These are phyloP conservation scores for Avena atlantica DNA, from an alignment of 176 grass and related monocot genomes.

Conservation along the genomic window DNA sequence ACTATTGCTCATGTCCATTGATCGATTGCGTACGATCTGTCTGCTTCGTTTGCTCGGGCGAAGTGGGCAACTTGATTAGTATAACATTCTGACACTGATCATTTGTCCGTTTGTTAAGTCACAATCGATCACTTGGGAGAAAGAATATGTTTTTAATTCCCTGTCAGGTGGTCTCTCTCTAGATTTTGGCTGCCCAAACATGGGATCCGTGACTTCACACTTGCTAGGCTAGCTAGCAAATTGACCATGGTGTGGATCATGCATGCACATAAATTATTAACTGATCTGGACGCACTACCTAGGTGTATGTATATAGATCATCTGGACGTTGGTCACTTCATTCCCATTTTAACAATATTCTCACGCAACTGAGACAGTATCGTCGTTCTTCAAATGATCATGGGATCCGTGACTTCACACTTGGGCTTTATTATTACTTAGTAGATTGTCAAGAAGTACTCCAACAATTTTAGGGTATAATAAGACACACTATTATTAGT, in stretches of 20 bases:
- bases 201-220: constrained; percentile 48
- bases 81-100: neutral
- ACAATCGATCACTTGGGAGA: constrained; percentile 26
- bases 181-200: constrained; percentile 32
- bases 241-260: constrained; percentile 2
- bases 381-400: too few relatives aligned
- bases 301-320: too few relatives aligned
- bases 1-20: neutral
- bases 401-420: too few relatives aligned
- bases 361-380: neutral
- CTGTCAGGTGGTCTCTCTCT: constrained; percentile 38
- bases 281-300: neutral
- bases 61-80: neutral
- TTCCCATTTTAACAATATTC: neutral
- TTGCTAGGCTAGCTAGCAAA: constrained; percentile 1
- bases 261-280: constrained; percentile 43
- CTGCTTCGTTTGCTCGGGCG: neutral
- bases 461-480: too few relatives aligned
- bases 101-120: constrained; percentile 35
- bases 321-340: neutral
- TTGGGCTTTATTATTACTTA: too few relatives aligned
- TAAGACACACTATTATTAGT: too few relatives aligned
- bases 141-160: constrained; percentile 22
- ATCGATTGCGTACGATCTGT: neutral
- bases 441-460: too few relatives aligned